A percentile compares a stretch with the other conserved stretches of the same genome.
Evolutionary conservation across 1,284 basidiomycete species (phyloP).

Genomic region (Apiotrichum brassicae): DNA sequence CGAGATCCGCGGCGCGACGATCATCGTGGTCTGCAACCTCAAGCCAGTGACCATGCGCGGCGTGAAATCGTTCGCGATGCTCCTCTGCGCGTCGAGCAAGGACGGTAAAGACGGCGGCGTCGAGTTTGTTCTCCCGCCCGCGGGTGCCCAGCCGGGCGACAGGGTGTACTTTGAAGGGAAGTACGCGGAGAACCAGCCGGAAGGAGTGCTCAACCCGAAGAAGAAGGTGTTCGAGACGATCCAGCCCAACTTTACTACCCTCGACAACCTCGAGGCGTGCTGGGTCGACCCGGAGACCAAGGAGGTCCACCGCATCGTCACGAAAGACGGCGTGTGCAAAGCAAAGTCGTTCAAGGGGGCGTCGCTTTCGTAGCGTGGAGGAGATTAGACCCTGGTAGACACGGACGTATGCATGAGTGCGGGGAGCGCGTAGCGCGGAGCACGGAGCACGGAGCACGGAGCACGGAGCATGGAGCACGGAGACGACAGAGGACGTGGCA

Average conservation of each 20-base stretch:
- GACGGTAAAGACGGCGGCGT: slow-evolving; percentile 86
- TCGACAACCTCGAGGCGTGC: slow-evolving; percentile 76
- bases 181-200: slow-evolving; percentile 64
- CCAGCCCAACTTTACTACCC: slow-evolving; percentile 80
- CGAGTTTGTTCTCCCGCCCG: slow-evolving; percentile 80
- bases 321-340: slow-evolving; percentile 71
- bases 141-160: slow-evolving; percentile 80
- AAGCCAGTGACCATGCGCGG: slow-evolving; percentile 95
- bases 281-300: slow-evolving; percentile 85
- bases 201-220: slow-evolving; percentile 85
- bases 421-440: too few species aligned
- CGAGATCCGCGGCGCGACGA: slow-evolving; percentile 74
- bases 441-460: too few species aligned
- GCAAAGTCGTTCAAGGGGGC: slow-evolving; percentile 80
- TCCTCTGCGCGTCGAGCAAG: slow-evolving; percentile 79
- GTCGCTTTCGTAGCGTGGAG: slow-evolving; percentile 61
- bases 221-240: slow-evolving; percentile 96
- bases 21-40: slow-evolving; percentile 83
- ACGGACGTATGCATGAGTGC: too few species aligned
- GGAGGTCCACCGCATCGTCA: slow-evolving; percentile 72
- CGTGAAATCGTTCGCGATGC: slow-evolving; percentile 93
- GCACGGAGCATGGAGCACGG: too few species aligned
- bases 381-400: too few species aligned
- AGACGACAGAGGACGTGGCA: too few species aligned
- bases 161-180: slow-evolving; percentile 86